These are phyloP conservation scores for Boletus sp. DNA, from an alignment of 1,284 basidiomycete genomes.

Conservation along the genomic window DNA sequence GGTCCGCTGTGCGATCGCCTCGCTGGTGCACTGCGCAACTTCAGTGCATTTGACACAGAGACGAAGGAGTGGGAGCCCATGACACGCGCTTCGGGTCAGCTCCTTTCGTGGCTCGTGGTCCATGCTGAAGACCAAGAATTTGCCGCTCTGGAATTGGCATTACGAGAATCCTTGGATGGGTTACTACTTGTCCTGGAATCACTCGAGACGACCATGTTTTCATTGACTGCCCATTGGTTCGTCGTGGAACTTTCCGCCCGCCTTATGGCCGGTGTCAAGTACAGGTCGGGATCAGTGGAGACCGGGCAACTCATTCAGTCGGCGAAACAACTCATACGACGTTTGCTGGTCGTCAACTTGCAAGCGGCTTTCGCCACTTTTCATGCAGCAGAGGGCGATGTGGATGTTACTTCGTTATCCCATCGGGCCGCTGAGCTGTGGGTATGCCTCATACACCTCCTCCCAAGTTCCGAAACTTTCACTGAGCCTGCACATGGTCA, in stretches of 20 bases:
- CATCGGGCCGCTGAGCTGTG: conserved; percentile 62
- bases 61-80: conserved; percentile 39
- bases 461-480: conserved; percentile 23
- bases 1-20: conserved; percentile 44
- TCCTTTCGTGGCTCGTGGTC: conserved; percentile 43
- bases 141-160: conserved; percentile 29
- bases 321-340: conserved; percentile 40
- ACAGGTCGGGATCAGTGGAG: conserved; percentile 26
- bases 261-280: conserved; percentile 26
- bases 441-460: conserved; percentile 69
- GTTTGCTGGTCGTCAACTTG: conserved; percentile 54
- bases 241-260: conserved; percentile 54
- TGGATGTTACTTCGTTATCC: conserved; percentile 33
- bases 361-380: conserved; percentile 45
- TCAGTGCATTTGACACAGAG: conserved; percentile 13
- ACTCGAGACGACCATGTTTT: conserved; percentile 32
- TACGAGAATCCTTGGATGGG: conserved; percentile 39
- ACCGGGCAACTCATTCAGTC: conserved; percentile 28
- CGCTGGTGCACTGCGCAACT: conserved; percentile 36
- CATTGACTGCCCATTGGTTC: conserved; percentile 57
- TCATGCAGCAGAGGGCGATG: conserved; percentile 33
- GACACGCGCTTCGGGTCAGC: conserved; percentile 38
- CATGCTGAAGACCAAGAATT: conserved; percentile 35
- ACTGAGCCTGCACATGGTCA: conserved; percentile 27
- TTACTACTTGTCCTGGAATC: conserved; percentile 41